phyloP scores from a whole-genome alignment of 2,329 filamentous ascomycete genomes.

The Colletotrichum tofieldiae region DNA sequence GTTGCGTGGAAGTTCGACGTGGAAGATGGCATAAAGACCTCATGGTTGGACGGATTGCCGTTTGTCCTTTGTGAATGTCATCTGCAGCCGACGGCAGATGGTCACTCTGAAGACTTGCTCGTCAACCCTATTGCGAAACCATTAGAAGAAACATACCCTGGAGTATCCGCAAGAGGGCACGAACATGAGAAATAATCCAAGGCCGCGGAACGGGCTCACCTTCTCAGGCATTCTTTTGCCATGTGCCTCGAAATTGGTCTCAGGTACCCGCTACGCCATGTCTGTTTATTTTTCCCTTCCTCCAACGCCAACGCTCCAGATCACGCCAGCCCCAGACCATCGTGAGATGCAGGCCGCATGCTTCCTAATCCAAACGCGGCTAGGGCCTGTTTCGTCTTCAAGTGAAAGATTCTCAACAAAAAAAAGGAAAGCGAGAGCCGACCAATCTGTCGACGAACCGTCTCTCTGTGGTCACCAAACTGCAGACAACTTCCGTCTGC shows the following conservation, averaged over 20 bases:
- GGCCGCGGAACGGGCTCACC: neutral
- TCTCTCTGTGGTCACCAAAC: constrained; percentile 6
- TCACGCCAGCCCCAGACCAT: constrained; percentile 36
- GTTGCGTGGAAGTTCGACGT: constrained; percentile 1
- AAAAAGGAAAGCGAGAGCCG: constrained; percentile 30
- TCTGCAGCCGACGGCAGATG: neutral
- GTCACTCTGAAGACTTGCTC: neutral
- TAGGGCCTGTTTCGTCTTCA: constrained; percentile 38
- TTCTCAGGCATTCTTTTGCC: constrained; percentile 10
- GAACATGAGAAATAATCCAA: neutral
- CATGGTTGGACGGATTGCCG: constrained; percentile 8
- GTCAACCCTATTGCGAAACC: neutral
- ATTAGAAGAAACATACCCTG: neutral
- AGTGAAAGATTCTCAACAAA: constrained; percentile 40
- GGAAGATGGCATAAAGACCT: neutral
- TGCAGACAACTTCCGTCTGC: constrained; percentile 24
- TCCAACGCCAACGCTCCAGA: constrained; percentile 20
- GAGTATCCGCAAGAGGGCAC: neutral
- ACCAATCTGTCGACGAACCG: constrained; percentile 13
- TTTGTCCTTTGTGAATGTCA: neutral
- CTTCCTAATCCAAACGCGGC: constrained; percentile 31
- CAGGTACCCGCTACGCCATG: constrained; percentile 39
- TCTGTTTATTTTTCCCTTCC: constrained; percentile 8
- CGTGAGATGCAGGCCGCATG: constrained; percentile 35
- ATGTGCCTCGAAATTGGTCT: constrained; percentile 37